A percentile compares a stretch with the other conserved stretches of the same genome.
Evolutionary conservation across 805 yeast species (phyloP).

Genomic region (Pichia nanzhaoensis): DNA sequence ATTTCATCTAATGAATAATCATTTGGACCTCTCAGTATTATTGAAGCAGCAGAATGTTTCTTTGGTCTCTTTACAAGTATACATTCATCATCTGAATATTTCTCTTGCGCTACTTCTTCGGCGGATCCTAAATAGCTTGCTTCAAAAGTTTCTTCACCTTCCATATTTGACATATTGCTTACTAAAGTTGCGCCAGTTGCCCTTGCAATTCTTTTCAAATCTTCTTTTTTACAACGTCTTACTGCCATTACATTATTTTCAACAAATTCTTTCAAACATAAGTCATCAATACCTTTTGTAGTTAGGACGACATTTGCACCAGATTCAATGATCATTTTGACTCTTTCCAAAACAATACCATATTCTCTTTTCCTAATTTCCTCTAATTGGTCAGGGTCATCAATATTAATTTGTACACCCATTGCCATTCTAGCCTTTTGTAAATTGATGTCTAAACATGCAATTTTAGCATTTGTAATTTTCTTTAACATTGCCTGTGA

Average conservation of each 20-base stretch:
- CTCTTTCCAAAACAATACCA: constrained; percentile 77
- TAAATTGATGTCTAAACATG: constrained; percentile 83
- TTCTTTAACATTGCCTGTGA: constrained; percentile 91
- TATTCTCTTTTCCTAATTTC: constrained; percentile 84
- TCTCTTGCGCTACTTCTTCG: constrained; percentile 82
- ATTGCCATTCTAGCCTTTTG: constrained; percentile 97
- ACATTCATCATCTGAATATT: constrained; percentile 95
- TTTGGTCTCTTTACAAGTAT: constrained; percentile 84
- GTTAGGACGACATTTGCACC: constrained; percentile 93
- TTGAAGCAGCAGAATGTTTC: constrained; percentile 86
- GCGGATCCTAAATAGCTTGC: constrained; percentile 80
- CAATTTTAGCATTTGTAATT: constrained; percentile 68
- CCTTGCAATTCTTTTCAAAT: constrained; percentile 90
- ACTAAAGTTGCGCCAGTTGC: constrained; percentile 96
- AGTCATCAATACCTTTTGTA: constrained; percentile 91
- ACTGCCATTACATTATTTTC: constrained; percentile 93
- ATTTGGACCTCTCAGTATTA: constrained; percentile 91
- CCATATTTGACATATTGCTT: constrained; percentile 82
- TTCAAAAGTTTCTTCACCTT: constrained; percentile 93
- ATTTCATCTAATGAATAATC: constrained; percentile 94
- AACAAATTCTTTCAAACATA: constrained; percentile 84
- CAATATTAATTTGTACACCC: constrained; percentile 96
- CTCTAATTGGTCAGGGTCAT: constrained; percentile 89
- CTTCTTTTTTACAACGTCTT: constrained; percentile 95
- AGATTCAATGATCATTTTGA: constrained; percentile 69